These are phyloP conservation scores for Lactarius akahatsu DNA, from an alignment of 768 basidiomycete species.

Conservation along the genomic window DNA sequence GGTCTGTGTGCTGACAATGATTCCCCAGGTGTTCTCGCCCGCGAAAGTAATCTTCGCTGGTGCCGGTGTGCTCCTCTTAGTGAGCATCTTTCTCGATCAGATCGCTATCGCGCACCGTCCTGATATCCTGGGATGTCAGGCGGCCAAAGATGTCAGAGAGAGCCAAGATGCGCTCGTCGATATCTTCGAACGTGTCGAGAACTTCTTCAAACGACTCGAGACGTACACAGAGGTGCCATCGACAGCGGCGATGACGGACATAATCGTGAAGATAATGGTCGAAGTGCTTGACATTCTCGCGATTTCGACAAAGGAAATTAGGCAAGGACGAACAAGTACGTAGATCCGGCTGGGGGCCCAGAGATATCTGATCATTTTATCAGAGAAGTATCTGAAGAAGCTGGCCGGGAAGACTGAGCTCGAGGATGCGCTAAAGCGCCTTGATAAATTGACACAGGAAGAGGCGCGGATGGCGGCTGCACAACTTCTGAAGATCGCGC, in stretches of 20 bases:
- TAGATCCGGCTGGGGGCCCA: background rate
- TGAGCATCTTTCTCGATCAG: background rate
- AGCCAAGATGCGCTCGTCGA: background rate
- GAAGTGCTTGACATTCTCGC: background rate
- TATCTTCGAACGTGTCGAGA: background rate
- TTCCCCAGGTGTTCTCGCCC: background rate
- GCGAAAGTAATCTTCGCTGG: background rate
- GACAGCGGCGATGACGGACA: background rate
- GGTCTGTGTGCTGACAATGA: background rate
- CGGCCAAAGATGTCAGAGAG: background rate
- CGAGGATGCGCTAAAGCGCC: no score
- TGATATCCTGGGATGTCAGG: background rate
- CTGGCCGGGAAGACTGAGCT: no score
- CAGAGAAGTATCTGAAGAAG: no score
- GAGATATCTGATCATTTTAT: background rate
- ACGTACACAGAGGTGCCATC: background rate
- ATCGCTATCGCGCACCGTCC: background rate
- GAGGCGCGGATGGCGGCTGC: no score
- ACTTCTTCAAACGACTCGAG: slow-evolving; percentile 2
- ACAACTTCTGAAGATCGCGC: no score
- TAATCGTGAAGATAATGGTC: background rate
- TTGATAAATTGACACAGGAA: no score
- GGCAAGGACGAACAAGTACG: background rate
- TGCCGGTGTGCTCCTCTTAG: background rate
- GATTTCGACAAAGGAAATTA: background rate